Evolutionary conservation across 148 eudicot species (phyloP).

Genomic region (Camellia granthamiana): DNA sequence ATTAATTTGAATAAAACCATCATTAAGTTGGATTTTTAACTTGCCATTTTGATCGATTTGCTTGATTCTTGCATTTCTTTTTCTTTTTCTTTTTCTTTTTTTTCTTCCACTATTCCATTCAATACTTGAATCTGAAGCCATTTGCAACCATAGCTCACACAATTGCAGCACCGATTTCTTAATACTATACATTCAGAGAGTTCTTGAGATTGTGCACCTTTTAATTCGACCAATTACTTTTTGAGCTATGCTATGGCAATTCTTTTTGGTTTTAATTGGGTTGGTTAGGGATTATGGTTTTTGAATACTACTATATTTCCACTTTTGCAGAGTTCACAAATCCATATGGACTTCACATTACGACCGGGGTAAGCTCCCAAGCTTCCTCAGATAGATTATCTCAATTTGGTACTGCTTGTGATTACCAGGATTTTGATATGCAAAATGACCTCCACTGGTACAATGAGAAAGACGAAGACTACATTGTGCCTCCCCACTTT

Average conservation of each 20-base stretch:
- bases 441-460: conserved; percentile 79
- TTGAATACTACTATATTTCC: background rate
- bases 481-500: conserved; percentile 54
- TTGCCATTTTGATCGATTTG: background rate
- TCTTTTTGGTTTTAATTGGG: background rate
- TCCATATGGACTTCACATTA: conserved; percentile 62
- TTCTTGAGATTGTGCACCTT: background rate
- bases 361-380: conserved; percentile 54
- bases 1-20: background rate
- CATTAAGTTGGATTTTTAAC: background rate
- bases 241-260: background rate
- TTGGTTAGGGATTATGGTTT: background rate
- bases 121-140: background rate
- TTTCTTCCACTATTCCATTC: background rate
- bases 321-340: conserved; percentile 68
- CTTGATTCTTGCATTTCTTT: background rate
- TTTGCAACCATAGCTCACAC: background rate
- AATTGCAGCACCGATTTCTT: background rate
- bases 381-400: conserved; percentile 92
- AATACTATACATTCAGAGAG: background rate
- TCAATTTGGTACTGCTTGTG: conserved; percentile 95
- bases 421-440: conserved; percentile 90
- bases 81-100: background rate
- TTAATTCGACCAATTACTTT: background rate
- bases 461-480: conserved; percentile 80